Percentiles rank a stretch among this genome's conserved stretches.
These are phyloP conservation scores for Neodidymelliopsis sp. DNA, from an alignment of 2,329 filamentous ascomycete genomes.

Conservation along the genomic window DNA sequence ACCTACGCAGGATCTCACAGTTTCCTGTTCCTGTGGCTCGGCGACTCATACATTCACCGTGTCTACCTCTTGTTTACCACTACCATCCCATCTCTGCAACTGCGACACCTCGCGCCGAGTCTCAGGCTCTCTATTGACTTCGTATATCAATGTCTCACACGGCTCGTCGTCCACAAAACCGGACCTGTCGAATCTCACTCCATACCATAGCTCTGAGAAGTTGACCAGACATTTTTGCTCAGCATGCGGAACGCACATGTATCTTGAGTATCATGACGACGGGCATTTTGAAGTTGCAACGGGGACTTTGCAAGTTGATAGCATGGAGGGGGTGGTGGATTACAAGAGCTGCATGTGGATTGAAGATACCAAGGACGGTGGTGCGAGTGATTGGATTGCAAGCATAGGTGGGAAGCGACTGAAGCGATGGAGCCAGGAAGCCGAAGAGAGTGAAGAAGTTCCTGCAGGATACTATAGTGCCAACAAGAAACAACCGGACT, in stretches of 20 bases:
- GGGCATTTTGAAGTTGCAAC: constrained; percentile 51
- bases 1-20: constrained; percentile 28
- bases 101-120: constrained; percentile 59
- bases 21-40: constrained; percentile 55
- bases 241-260: constrained; percentile 56
- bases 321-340: constrained; percentile 40
- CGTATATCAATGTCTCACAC: constrained; percentile 48
- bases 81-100: constrained; percentile 56
- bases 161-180: constrained; percentile 22
- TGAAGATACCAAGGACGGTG: constrained; percentile 61
- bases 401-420: constrained; percentile 39
- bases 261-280: constrained; percentile 45
- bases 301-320: constrained; percentile 48
- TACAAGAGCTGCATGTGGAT: constrained; percentile 55
- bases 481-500: too few species aligned
- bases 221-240: constrained; percentile 53
- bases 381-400: constrained; percentile 57
- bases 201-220: constrained; percentile 50
- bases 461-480: neutral
- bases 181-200: constrained; percentile 34
- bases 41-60: constrained; percentile 51
- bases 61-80: constrained; percentile 48
- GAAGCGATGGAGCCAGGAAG: constrained; percentile 24
- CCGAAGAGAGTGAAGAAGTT: constrained; percentile 11
- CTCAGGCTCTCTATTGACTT: constrained; percentile 56